Evolutionary conservation across 2,329 filamentous ascomycete species (phyloP), one percentile per base, ranked within the genome.

Genomic region (Ascochyta clinopodiicola): DNA sequence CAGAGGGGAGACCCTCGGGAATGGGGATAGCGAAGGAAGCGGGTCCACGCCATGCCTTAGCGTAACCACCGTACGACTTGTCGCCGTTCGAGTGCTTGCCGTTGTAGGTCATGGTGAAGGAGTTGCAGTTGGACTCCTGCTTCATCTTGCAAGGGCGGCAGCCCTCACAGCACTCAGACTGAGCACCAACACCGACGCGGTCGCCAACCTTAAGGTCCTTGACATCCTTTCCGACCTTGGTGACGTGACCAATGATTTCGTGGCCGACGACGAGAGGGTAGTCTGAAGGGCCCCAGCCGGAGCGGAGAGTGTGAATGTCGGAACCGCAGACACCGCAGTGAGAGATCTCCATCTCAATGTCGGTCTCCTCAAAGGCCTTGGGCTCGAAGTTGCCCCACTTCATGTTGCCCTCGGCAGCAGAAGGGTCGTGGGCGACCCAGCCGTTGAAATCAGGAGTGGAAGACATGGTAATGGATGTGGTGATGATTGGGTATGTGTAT

Each of bases 11-110:
- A 43, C 81, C 84, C n/a, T 92, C 90, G 17, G 91, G 91, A 60
- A 96, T 93, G 61, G 87, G 87, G 70, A 86, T 84, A 9, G 81
- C 82, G 71, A 84, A 93, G 76, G 91, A 86, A 75, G 92, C 88
- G 75, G 93, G 89, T 1, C 87, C 85, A 57, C 89, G 83, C 44
- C 90, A 83, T 69, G 90, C 84, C 47, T 82, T 84, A 2, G 84
- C 78, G 72, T 88, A 88, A 21, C 86, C 86, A 44, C 86, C 86
- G 68, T 86, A 84, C 6, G 85, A 80, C 57, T 88, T 79, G 52
- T 88, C 86, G 44, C 87, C 88, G 59, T 81, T 80, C n/a, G 71
- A 68, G 67, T 81, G 80, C 32, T 71, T 71, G 25, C 74, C 73
- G 51, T 79, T 79, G 66, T 81, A 83, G 10, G 80, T 80, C 69